These are phyloP conservation scores for Quercus suber DNA, from an alignment of 306 rosid species.

Conservation along the genomic window DNA sequence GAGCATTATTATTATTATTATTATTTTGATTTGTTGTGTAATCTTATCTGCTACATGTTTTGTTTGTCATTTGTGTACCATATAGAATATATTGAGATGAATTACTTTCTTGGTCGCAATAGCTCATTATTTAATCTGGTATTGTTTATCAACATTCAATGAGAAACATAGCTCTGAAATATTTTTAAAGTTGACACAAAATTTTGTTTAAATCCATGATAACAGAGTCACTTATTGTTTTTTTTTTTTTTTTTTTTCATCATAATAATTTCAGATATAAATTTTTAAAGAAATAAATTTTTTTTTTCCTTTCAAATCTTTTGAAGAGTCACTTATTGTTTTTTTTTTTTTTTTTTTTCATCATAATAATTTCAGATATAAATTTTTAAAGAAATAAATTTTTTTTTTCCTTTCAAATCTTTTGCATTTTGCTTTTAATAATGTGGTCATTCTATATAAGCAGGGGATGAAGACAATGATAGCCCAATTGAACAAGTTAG, in stretches of 20 bases:
- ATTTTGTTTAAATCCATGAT: not conserved
- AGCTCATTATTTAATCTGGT: too few relatives aligned
- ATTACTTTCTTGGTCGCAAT: too few relatives aligned
- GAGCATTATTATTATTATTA: too few relatives aligned
- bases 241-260: not conserved
- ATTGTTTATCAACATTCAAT: too few relatives aligned
- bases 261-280: not conserved
- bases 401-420: not conserved
- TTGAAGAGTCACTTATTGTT: too few relatives aligned
- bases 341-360: not conserved
- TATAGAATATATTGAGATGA: too few relatives aligned
- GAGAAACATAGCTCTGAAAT: not conserved
- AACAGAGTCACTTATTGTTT: too few relatives aligned
- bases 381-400: not conserved
- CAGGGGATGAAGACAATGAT: slow-evolving; percentile 45
- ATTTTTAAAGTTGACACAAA: not conserved
- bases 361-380: not conserved
- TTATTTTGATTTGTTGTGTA: too few relatives aligned
- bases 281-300: not conserved
- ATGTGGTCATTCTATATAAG: too few relatives aligned
- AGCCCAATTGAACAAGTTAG: slow-evolving; percentile 79
- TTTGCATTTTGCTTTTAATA: too few relatives aligned
- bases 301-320: not conserved
- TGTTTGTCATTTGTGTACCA: not conserved
- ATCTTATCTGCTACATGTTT: not conserved